phyloP scores from a whole-genome alignment of 1,284 basidiomycete genomes.

The Marasmius oreades region DNA sequence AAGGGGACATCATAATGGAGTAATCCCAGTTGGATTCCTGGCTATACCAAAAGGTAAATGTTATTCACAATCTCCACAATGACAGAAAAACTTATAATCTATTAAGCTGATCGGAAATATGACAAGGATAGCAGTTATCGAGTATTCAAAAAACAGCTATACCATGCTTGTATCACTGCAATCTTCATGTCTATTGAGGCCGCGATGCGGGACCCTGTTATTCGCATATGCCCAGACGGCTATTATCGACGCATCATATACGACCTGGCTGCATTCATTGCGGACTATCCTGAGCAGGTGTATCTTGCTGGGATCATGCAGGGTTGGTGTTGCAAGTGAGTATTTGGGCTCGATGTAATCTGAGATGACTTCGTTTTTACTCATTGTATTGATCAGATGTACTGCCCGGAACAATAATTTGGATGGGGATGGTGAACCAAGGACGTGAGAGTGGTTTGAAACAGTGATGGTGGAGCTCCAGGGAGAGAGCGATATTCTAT shows the following conservation, averaged over 20 bases:
- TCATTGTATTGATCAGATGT: slow-evolving; percentile 12
- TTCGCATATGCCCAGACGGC: slow-evolving; percentile 17
- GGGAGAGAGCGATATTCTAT: slow-evolving; percentile 4
- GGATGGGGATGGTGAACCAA: slow-evolving; percentile 6
- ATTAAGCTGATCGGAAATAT: slow-evolving; percentile 19
- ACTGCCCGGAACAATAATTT: slow-evolving; percentile 10
- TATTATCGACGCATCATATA: slow-evolving; percentile 17
- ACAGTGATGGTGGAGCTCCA: background rate
- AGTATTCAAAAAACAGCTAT: slow-evolving; percentile 18
- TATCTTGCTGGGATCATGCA: slow-evolving; percentile 16
- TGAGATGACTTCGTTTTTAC: slow-evolving; percentile 20
- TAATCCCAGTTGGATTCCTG: slow-evolving; percentile 23
- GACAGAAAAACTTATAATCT: background rate
- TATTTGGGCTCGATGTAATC: background rate
- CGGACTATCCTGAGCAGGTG: slow-evolving; percentile 20
- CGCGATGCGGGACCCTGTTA: slow-evolving; percentile 14
- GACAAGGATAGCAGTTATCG: slow-evolving; percentile 19
- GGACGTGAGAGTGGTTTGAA: background rate
- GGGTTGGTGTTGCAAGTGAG: slow-evolving; percentile 18
- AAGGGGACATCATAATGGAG: slow-evolving; percentile 19
- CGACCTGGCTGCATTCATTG: slow-evolving; percentile 17
- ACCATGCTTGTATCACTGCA: slow-evolving; percentile 14
- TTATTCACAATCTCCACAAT: background rate
- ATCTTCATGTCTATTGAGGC: slow-evolving; percentile 12
- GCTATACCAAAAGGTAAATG: slow-evolving; percentile 25